Base-by-base conservation (phyloP, 805 yeast species). In the Saccharomyces mikatae region DNA sequence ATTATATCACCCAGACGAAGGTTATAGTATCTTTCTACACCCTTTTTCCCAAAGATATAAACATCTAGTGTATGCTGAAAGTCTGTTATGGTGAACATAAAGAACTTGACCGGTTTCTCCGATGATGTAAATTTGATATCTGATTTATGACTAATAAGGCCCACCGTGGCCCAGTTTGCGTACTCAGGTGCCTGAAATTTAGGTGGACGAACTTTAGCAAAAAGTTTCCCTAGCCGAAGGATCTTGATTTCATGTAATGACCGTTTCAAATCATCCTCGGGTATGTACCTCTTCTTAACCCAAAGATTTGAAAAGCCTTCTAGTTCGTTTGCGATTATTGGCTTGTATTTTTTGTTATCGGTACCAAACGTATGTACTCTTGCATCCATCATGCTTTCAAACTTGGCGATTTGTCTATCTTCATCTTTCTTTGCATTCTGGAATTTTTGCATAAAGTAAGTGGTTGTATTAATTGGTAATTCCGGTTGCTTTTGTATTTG, bases 81-180 rank as follows among this genome's bases (percentile, higher is more conserved):
- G 64, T 87, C 87, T 0, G 96, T 86, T 2, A 92, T 61, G 1
- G 80, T 77, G 22, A 90, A 54, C 54, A 79, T 79, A 59, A 87
- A 71, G 63, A 74, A 91, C 63, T 83, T 85, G 13, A 74, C 71
- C n/a, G 74, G 64, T 58, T 69, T 69, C 4, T 63, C 71, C 28
- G 71, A 64, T 13, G 75, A 58, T 0, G 87, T 73, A 3, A 71
- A 67, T 58, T 76, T 74, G 2, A 85, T 76, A 6, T 75, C 80
- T 4, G 82, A 72, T 62, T 89, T 89, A 22, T 66, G 63, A 4
- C 81, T 72, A 0, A 91, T 73, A 2, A 87, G 75, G 0, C 96
- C 97, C n/a, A 85, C 62, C 1, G 83, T 78, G n/a, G 84, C 84
- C 86, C 89, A 90, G 64, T 91, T 90, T 2, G 85, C 70, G 62